Percentiles rank a stretch among this genome's conserved stretches.
These are phyloP conservation scores for Domatiomyces catenatus DNA, from an alignment of 2,329 filamentous ascomycete species.

Conservation along the genomic window DNA sequence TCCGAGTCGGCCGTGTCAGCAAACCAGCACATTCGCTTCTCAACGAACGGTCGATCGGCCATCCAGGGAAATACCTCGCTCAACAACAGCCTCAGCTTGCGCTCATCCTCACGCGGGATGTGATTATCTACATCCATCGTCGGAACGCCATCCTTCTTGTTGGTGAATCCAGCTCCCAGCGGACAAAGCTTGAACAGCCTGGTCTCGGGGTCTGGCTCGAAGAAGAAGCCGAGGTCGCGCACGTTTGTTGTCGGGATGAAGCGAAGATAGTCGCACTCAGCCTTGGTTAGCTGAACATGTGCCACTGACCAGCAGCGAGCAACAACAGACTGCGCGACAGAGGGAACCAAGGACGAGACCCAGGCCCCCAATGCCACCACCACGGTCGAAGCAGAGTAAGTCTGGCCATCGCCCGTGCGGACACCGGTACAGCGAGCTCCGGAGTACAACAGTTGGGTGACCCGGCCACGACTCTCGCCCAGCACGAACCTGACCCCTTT, in stretches of 20 bases:
- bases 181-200: slow-evolving; percentile 46
- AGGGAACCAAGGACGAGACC: slow-evolving; percentile 33
- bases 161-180: slow-evolving; percentile 40
- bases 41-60: slow-evolving; percentile 40
- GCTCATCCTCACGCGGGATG: slow-evolving; percentile 40
- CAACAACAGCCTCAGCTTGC: slow-evolving; percentile 36
- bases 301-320: slow-evolving; percentile 46
- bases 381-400: slow-evolving; percentile 20
- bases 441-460: slow-evolving; percentile 26
- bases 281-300: slow-evolving; percentile 41
- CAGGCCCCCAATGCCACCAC: slow-evolving; percentile 40
- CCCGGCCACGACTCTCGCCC: slow-evolving; percentile 25
- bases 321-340: slow-evolving; percentile 35
- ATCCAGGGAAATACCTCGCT: slow-evolving; percentile 38
- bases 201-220: slow-evolving; percentile 46
- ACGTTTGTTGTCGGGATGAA: slow-evolving; percentile 47
- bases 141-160: slow-evolving; percentile 31
- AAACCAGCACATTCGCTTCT: slow-evolving; percentile 47
- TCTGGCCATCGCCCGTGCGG: slow-evolving; percentile 25
- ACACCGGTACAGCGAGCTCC: slow-evolving; percentile 24
- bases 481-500: slow-evolving; percentile 35
- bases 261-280: slow-evolving; percentile 38
- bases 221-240: slow-evolving; percentile 49
- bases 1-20: slow-evolving; percentile 46
- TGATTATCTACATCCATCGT: slow-evolving; percentile 30